Evolutionary conservation across 116 monocot species (phyloP), one percentile per base, ranked within the genome.

Genomic region (Phalaenopsis hybrid): DNA sequence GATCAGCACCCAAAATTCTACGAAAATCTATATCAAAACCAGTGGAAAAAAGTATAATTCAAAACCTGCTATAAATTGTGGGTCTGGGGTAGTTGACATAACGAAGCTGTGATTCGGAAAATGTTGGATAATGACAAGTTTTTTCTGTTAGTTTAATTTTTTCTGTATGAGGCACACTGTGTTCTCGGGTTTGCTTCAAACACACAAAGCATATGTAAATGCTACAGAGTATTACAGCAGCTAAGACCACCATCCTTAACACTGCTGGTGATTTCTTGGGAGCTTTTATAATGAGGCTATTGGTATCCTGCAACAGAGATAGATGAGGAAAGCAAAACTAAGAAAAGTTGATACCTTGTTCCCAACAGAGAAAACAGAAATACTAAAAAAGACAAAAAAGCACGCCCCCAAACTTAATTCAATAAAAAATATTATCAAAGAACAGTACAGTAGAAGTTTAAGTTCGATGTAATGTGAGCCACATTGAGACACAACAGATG

Each of bases 11-110:
- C 41, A 21, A 70, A 79, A 59, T 63, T n/a, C 57, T 15, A 79
- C 16, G 5, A 52, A 31, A 79, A 84, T 20, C 49, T 80, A 74
- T 55, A 86, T 84, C 37, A 86, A 51, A 86, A 67, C 82, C 77
- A 77, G 84, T 88, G 58, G 88, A 82, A 77, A 85, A 74, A n/a
- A n/a, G 80, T 74, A 85, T 84, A 8, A 31, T 83, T 67, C 12
- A 6, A 68, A 84, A 92, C 92, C 90, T 89, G 59, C 80, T 88
- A 69, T 85, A 88, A 74, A 86, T 85, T 21, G 57, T 83, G 25
- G 92, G 92, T 79, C 83, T 21, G 21, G 92, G 90, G 75, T 79
- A 92, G 68, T 92, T 88, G 51, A 88, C 83, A 86, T 80, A 85
- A 11, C 73, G 82, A 37, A 80, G 79, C 80, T 85, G 83, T n/a